Conservation (phyloP, 2,329 filamentous ascomycete genomes). For the Chaetomiaceae sp. region DNA sequence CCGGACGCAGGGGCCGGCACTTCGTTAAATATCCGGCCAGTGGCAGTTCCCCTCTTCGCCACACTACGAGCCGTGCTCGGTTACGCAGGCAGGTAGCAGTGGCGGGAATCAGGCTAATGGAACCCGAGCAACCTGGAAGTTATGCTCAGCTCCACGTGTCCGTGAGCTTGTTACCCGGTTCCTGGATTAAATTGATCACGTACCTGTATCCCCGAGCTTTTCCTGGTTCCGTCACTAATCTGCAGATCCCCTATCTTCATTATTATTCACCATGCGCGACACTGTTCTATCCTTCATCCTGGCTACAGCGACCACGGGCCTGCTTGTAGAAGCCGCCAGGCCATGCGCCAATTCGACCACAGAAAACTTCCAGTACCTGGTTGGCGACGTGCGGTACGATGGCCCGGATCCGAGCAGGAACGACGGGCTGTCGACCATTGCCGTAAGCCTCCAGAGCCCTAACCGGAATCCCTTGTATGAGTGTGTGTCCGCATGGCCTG, state of each 20-base stretch:
- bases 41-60: not conserved
- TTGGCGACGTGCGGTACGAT: slow-evolving; percentile 29
- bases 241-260: too few relatives aligned
- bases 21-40: slow-evolving; percentile 6
- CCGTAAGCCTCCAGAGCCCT: slow-evolving; percentile 24
- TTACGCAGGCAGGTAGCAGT: slow-evolving; percentile 10
- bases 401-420: slow-evolving; percentile 22
- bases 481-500: slow-evolving; percentile 32
- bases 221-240: too few relatives aligned
- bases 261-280: slow-evolving; percentile 20
- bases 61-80: slow-evolving; percentile 1
- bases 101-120: slow-evolving; percentile 12
- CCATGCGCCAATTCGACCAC: slow-evolving; percentile 17
- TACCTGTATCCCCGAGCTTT: too few relatives aligned
- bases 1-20: too few relatives aligned
- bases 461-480: slow-evolving; percentile 28
- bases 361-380: slow-evolving; percentile 24
- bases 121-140: too few relatives aligned
- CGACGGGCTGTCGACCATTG: slow-evolving; percentile 25
- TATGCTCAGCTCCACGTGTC: too few relatives aligned
- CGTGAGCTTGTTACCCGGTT: too few relatives aligned
- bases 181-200: too few relatives aligned
- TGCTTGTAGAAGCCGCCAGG: slow-evolving; percentile 26
- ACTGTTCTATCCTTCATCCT: slow-evolving; percentile 11
- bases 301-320: slow-evolving; percentile 8